Evolutionary conservation across 2,329 filamentous ascomycete genomes (phyloP).

Genomic region (Aureobasidium pullulans): DNA sequence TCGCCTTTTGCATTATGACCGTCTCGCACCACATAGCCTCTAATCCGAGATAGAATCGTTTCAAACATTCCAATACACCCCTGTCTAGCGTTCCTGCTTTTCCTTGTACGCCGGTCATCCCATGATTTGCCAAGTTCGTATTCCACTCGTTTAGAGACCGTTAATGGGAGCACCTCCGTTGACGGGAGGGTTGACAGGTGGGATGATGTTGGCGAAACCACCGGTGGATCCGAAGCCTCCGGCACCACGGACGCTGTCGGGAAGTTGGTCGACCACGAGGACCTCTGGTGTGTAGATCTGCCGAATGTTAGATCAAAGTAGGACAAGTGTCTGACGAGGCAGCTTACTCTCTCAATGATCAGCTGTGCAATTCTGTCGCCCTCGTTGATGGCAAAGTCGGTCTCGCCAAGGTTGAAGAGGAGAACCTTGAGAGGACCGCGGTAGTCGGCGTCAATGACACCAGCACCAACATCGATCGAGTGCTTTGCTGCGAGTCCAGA

Average conservation of each 20-base stretch:
- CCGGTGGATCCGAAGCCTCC: constrained; percentile 92
- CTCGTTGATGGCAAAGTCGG: constrained; percentile 71
- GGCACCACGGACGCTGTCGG: constrained; percentile 82
- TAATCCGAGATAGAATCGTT: background rate
- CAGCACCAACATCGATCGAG: constrained; percentile 92
- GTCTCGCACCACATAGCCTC: background rate
- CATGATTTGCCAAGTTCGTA: background rate
- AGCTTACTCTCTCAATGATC: constrained; percentile 68
- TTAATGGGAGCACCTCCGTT: background rate
- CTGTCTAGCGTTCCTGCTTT: background rate
- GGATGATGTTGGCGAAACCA: constrained; percentile 28
- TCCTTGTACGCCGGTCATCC: background rate
- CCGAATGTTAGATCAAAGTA: constrained; percentile 15
- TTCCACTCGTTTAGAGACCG: background rate
- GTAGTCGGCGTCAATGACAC: constrained; percentile 97
- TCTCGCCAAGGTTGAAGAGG: constrained; percentile 83
- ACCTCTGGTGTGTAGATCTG: constrained; percentile 88
- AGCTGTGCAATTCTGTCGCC: constrained; percentile 92
- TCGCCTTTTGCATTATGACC: background rate
- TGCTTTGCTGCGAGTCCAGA: constrained; percentile 90
- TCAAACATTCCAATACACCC: background rate
- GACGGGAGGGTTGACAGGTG: constrained; percentile 20
- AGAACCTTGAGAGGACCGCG: constrained; percentile 88
- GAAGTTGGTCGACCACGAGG: constrained; percentile 77
- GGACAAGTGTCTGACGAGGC: background rate